These are phyloP conservation scores for Takakia lepidozioides DNA, from an alignment of 225 moss, liverwort and hornwort genomes.

Conservation along the genomic window DNA sequence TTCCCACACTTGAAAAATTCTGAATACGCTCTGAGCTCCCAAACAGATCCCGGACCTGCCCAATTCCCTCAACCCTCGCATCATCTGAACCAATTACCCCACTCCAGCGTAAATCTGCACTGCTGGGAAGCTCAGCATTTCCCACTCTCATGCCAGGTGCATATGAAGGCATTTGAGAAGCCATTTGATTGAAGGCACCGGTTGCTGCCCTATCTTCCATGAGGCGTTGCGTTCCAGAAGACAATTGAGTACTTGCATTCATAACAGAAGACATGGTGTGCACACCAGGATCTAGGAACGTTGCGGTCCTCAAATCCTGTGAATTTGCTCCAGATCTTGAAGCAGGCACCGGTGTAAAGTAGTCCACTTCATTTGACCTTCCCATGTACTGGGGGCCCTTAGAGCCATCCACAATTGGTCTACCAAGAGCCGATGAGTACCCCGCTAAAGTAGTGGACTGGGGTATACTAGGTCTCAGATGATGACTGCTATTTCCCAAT, in stretches of 20 bases:
- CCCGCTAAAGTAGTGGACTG: slow-evolving; percentile 34
- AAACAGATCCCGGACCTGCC: slow-evolving; percentile 15
- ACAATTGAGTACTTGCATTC: slow-evolving; percentile 13
- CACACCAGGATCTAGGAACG: slow-evolving; percentile 23
- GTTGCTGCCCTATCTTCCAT: slow-evolving; percentile 15
- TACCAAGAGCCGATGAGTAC: slow-evolving; percentile 25
- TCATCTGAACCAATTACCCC: slow-evolving; percentile 39
- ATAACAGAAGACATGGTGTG: slow-evolving; percentile 20
- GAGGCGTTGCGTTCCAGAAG: slow-evolving; percentile 13
- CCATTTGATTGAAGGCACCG: slow-evolving; percentile 13
- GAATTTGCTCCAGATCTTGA: slow-evolving; percentile 24
- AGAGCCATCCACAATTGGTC: slow-evolving; percentile 31
- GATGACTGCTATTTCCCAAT: slow-evolving; percentile 21
- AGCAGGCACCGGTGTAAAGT: slow-evolving; percentile 18
- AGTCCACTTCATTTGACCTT: slow-evolving; percentile 34
- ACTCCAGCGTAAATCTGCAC: slow-evolving; percentile 51
- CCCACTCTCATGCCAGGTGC: slow-evolving; percentile 28
- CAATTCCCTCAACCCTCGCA: slow-evolving; percentile 21
- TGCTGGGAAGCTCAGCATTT: slow-evolving; percentile 18
- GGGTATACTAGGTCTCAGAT: slow-evolving; percentile 22
- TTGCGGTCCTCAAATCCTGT: slow-evolving; percentile 26
- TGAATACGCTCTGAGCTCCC: slow-evolving; percentile 34
- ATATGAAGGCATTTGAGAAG: slow-evolving; percentile 10
- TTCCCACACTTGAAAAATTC: slow-evolving; percentile 25
- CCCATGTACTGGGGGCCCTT: slow-evolving; percentile 18